Conservation (phyloP, 352 stramenopile species). For the Phytophthora podocarpi region DNA sequence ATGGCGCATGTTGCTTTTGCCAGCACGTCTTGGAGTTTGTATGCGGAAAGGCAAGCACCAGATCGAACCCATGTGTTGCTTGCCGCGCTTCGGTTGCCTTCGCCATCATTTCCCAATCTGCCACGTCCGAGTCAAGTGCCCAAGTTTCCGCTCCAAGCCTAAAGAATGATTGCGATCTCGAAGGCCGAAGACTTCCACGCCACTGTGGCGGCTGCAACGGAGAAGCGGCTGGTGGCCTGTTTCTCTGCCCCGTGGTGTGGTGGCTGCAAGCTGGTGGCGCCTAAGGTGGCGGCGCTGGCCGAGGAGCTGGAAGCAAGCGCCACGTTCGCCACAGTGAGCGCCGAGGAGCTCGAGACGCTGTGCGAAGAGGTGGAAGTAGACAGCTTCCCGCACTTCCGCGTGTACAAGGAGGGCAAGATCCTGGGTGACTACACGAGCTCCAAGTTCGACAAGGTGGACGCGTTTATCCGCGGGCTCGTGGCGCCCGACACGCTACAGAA, state of each 20-base stretch:
- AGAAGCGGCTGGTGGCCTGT: conserved; percentile 49
- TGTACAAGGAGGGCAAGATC: conserved; percentile 68
- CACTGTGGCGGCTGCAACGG: conserved; percentile 28
- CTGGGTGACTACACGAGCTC: conserved; percentile 69
- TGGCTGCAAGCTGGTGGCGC: conserved; percentile 66
- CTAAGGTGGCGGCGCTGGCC: conserved; percentile 54
- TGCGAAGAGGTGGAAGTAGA: conserved; percentile 77
- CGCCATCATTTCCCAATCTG: conserved; percentile 42
- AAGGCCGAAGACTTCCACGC: conserved; percentile 48
- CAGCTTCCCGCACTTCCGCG: conserved; percentile 76
- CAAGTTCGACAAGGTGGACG: conserved; percentile 73
- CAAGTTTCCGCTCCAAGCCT: background rate
- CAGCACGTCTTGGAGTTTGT: conserved; percentile 21
- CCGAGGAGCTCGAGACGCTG: conserved; percentile 66
- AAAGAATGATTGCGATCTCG: conserved; percentile 46
- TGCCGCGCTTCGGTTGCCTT: no score
- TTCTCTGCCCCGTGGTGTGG: conserved; percentile 75
- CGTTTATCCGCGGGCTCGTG: conserved; percentile 35
- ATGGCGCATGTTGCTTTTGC: background rate
- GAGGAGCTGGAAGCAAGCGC: conserved; percentile 37
- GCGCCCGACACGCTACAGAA: conserved; percentile 8
- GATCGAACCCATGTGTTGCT: conserved; percentile 12
- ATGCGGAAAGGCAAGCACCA: conserved; percentile 3
- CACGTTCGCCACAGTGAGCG: conserved; percentile 58
- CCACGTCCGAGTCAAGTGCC: conserved; percentile 14